Evolutionary conservation across 371 early-diverging fungal genomes (phyloP).

Genomic region (Mortierella sp.): DNA sequence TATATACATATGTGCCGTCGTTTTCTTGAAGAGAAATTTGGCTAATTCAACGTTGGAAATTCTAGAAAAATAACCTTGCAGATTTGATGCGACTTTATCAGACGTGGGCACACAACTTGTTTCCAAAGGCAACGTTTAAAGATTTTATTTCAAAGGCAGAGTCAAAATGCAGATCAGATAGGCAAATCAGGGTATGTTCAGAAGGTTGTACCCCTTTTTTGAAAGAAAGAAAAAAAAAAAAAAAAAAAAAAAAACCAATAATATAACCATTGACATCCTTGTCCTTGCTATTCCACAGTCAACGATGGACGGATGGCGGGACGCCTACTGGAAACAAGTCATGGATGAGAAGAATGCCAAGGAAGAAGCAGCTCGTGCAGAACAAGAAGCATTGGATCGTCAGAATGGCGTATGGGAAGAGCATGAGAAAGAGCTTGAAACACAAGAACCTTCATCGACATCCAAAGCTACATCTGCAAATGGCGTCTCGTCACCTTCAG

Average conservation of each 20-base stretch:
- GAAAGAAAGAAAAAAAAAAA: no score
- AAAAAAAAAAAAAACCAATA: background rate
- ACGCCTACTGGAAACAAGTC: constrained; percentile 27
- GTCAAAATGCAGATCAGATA: constrained; percentile 31
- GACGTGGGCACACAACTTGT: constrained; percentile 51
- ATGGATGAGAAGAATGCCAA: constrained; percentile 6
- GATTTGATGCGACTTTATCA: constrained; percentile 49
- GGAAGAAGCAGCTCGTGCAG: constrained; percentile 14
- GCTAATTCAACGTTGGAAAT: background rate
- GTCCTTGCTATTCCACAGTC: constrained; percentile 6
- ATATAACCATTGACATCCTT: background rate
- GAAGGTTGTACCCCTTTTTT: background rate
- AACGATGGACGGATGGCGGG: constrained; percentile 40
- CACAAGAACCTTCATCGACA: constrained; percentile 3
- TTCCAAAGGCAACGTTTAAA: constrained; percentile 42
- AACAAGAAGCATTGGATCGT: constrained; percentile 12
- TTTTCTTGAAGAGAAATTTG: background rate
- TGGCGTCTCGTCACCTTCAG: background rate
- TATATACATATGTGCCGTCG: no score
- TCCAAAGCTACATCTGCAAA: background rate
- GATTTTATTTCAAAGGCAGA: constrained; percentile 44
- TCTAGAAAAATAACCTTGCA: constrained; percentile 43
- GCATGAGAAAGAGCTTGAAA: constrained; percentile 9
- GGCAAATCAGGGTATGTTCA: constrained; percentile 35
- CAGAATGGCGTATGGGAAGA: constrained; percentile 28